Base-by-base conservation (phyloP, 257 asterid genomes). In the Primulina tabacum region DNA sequence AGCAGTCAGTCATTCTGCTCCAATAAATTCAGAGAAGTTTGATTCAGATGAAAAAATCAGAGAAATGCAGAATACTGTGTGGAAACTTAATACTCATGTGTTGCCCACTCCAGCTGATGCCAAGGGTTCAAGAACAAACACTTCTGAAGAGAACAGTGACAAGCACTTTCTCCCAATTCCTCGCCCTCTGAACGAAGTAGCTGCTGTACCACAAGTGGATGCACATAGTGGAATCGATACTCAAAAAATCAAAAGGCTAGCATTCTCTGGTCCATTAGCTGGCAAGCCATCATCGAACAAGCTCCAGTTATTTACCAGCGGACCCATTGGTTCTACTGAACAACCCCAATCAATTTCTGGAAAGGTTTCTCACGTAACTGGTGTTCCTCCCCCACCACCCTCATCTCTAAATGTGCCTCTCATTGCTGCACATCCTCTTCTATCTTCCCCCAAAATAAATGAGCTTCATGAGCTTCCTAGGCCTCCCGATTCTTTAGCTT, bases 391-490 rank as follows among this genome's bases (percentile, higher is more conserved):
- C 24, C 87, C 78, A 74, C 79, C 80, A 9, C 80, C 91, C 62
- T 76, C 87, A 24, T 71, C 86, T 24, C 53, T 78, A 34, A 81
- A 72, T 67, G 78, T 77, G 21, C 40, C 95, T 67, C 86, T 69
- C 56, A 89, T 80, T 75, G 87, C 85, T 56, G 82, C 90, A 29
- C 95, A 90, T 77, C 79, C 95, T 30, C 88, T 76, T 70, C 79
- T 71, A 65, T 82, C 98, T 65, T 90, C 97, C 53, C 97, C 97
- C 28, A 89, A 76, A 62, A 81, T 89, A 65, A 90, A 87, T 37
- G 99, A 93, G 86, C 99, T 93, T 67, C 99, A 93, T 63, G 96
- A 90, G 82, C 99, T 93, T 62, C 99, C 99, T 26, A 90, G 94
- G 69, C 99, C 99, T 2, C 99, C 99, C n/a, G 96, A 85, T 73